Percentiles rank a stretch among this genome's conserved stretches.
These are phyloP conservation scores for Magnusiomyces starmeri DNA, from an alignment of 1,139 yeast genomes.

Conservation along the genomic window DNA sequence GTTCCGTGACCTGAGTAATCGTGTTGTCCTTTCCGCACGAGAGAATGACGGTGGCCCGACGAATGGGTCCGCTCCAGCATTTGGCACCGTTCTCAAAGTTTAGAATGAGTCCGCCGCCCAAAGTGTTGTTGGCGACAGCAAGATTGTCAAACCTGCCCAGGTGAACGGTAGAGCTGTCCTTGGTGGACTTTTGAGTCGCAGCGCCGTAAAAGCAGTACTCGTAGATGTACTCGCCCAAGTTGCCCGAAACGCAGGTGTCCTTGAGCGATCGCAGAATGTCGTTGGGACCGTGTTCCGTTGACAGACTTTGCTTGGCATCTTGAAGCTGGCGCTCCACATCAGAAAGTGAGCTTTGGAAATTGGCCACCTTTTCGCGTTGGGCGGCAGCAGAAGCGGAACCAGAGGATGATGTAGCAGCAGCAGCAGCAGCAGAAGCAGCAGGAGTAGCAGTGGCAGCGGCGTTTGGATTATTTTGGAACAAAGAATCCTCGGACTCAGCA, in stretches of 20 bases:
- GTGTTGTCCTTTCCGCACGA: constrained; percentile 57
- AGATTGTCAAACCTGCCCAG: constrained; percentile 47
- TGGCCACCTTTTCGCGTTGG: neutral
- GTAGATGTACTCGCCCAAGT: constrained; percentile 65
- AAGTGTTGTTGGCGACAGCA: constrained; percentile 13
- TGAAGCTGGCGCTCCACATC: constrained; percentile 23
- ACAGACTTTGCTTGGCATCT: constrained; percentile 21
- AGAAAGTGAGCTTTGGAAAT: constrained; percentile 5
- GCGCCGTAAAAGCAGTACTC: constrained; percentile 53
- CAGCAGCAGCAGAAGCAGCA: neutral
- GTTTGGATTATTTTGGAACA: neutral
- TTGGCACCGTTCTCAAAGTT: constrained; percentile 59
- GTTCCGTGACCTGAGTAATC: constrained; percentile 67
- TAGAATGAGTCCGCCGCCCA: constrained; percentile 30
- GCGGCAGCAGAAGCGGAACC: neutral
- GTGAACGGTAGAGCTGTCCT: constrained; percentile 36
- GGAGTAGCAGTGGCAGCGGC: neutral
- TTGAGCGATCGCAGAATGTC: constrained; percentile 58
- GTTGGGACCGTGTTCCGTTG: constrained; percentile 46
- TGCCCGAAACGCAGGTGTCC: constrained; percentile 42
- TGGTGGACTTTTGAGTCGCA: constrained; percentile 48
- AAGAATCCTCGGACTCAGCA: neutral
- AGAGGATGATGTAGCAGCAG: constrained; percentile 5
- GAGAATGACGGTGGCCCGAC: constrained; percentile 60
- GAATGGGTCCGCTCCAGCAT: constrained; percentile 93